Conservation (phyloP, 805 yeast species). For the Candida dendrica region DNA sequence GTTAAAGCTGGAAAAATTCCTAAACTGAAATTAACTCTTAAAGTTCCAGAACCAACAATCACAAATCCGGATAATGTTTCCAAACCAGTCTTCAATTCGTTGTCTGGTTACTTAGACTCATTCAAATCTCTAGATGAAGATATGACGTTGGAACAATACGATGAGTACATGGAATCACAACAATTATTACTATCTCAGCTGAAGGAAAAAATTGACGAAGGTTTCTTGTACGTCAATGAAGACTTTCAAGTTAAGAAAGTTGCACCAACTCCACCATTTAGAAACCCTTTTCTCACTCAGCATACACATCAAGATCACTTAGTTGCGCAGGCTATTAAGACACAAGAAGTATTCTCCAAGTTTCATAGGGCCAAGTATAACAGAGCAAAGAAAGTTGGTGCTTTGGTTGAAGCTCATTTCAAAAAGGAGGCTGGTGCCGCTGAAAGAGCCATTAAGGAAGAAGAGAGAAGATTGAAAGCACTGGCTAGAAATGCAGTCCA, state of each 20-base stretch:
- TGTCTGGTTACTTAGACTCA: conserved; percentile 44
- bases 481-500: conserved; percentile 77
- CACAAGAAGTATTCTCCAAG: conserved; percentile 65
- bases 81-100: conserved; percentile 32
- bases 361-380: conserved; percentile 55
- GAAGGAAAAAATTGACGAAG: conserved; percentile 37
- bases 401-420: conserved; percentile 81
- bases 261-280: conserved; percentile 35
- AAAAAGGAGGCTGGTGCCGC: conserved; percentile 82
- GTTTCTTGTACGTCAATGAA: conserved; percentile 37
- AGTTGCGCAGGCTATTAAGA: conserved; percentile 64
- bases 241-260: conserved; percentile 30
- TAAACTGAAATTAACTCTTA: conserved; percentile 25
- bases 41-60: conserved; percentile 38
- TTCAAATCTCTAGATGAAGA: conserved; percentile 59
- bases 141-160: conserved; percentile 51
- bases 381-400: conserved; percentile 66
- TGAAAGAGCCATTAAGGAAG: conserved; percentile 70
- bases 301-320: conserved; percentile 67
- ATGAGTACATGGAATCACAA: conserved; percentile 49
- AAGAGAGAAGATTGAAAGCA: conserved; percentile 59
- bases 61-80: conserved; percentile 57
- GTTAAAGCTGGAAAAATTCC: conserved; percentile 16
- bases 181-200: conserved; percentile 33
- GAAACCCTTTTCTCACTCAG: conserved; percentile 38